Conservation (phyloP, 2,329 filamentous ascomycete genomes). For the Ampelomyces quisqualis region DNA sequence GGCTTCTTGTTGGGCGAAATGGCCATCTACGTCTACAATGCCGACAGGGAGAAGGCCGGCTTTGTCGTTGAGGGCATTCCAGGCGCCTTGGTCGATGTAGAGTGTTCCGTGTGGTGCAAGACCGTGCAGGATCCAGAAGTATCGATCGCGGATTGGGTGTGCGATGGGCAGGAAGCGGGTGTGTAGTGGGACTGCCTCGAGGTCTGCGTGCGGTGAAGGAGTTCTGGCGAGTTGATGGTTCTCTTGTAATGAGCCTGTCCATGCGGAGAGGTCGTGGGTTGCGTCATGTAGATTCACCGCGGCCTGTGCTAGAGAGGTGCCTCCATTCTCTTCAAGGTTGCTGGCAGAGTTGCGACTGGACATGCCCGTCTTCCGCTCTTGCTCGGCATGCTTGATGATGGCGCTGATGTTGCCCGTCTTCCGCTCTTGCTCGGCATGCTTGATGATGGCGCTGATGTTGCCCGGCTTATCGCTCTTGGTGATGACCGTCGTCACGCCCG, state of each 20-base stretch:
- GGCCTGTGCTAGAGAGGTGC: constrained; percentile 22
- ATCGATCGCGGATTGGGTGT: constrained; percentile 84
- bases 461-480: constrained; percentile 90
- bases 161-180: constrained; percentile 87
- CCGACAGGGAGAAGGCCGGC: constrained; percentile 86
- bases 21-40: constrained; percentile 84
- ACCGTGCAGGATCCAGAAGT: constrained; percentile 96
- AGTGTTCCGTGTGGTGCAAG: constrained; percentile 85
- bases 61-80: constrained; percentile 76
- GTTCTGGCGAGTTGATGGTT: constrained; percentile 31
- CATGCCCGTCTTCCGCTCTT: constrained; percentile 50
- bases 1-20: constrained; percentile 89
- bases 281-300: constrained; percentile 23
- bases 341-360: constrained; percentile 32
- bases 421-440: constrained; percentile 70
- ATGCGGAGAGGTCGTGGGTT: constrained; percentile 23
- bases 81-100: constrained; percentile 90
- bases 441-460: constrained; percentile 85
- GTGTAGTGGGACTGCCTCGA: constrained; percentile 63
- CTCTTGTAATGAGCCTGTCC: constrained; percentile 27
- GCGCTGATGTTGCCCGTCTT: constrained; percentile 87
- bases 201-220: constrained; percentile 21
- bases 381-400: constrained; percentile 80
- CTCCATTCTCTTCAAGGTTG: constrained; percentile 36
- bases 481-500: constrained; percentile 93